Conservation (phyloP, 768 basidiomycete species). For the Phlebiopsis gigantea region DNA sequence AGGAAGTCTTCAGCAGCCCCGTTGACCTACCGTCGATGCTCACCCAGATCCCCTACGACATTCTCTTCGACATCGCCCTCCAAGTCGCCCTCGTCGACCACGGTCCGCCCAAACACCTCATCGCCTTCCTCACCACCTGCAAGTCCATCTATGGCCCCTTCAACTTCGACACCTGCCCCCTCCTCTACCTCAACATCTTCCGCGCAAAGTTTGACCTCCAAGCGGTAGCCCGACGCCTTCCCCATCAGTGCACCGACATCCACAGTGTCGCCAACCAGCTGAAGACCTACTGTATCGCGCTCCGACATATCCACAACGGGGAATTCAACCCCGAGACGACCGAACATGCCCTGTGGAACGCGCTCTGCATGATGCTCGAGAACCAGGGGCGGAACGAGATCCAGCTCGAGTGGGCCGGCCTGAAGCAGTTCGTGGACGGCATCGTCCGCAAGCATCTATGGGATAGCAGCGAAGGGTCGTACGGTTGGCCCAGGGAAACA, state of each 20-base stretch:
- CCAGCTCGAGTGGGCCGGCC: constrained; percentile 50
- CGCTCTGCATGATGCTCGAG: constrained; percentile 55
- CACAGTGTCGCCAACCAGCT: constrained; percentile 34
- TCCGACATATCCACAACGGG: constrained; percentile 26
- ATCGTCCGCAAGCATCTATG: constrained; percentile 44
- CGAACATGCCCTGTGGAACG: constrained; percentile 39
- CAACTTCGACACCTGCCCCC: constrained; percentile 21
- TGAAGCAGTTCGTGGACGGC: constrained; percentile 39
- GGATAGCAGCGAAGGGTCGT: constrained; percentile 27
- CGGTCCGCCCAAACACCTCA: constrained; percentile 43
- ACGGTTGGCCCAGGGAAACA: constrained; percentile 57
- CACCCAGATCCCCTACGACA: background rate
- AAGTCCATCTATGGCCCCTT: constrained; percentile 35
- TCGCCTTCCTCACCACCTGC: constrained; percentile 46
- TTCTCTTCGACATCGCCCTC: background rate
- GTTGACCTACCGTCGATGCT: background rate
- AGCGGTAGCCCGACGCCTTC: constrained; percentile 48
- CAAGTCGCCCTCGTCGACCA: constrained; percentile 35
- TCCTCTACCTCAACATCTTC: constrained; percentile 52
- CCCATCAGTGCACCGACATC: constrained; percentile 35
- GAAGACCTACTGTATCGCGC: constrained; percentile 29
- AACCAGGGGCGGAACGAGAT: constrained; percentile 61
- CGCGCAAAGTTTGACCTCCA: constrained; percentile 48
- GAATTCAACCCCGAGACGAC: constrained; percentile 24
- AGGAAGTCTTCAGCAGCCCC: background rate